These are phyloP conservation scores for Mycosphaerella arachidis DNA, from an alignment of 2,329 filamentous ascomycete genomes.

Conservation along the genomic window DNA sequence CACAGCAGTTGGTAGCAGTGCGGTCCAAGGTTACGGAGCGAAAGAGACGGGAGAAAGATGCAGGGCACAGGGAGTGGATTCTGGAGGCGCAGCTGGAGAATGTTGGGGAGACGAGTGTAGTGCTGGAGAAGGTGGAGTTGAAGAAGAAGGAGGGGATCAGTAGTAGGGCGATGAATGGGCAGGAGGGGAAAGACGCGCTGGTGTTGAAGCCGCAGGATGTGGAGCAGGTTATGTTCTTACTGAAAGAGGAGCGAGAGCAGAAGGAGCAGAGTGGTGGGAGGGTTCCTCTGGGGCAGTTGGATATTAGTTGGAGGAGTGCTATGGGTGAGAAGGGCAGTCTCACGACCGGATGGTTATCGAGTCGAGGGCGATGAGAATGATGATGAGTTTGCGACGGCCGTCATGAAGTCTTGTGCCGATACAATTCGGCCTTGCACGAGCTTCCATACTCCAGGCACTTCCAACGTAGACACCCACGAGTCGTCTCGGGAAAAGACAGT, in stretches of 20 bases:
- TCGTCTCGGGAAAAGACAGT: neutral
- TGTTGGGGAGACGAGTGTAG: slow-evolving; percentile 75
- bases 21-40: slow-evolving; percentile 74
- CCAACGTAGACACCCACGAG: neutral
- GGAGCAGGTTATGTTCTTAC: slow-evolving; percentile 60
- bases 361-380: slow-evolving; percentile 20
- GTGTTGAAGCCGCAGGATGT: slow-evolving; percentile 59
- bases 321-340: slow-evolving; percentile 88
- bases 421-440: neutral
- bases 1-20: slow-evolving; percentile 83
- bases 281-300: slow-evolving; percentile 71
- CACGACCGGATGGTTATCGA: slow-evolving; percentile 68
- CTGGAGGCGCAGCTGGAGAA: slow-evolving; percentile 96
- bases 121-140: slow-evolving; percentile 58
- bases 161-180: slow-evolving; percentile 32
- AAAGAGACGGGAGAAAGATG: slow-evolving; percentile 38
- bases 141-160: slow-evolving; percentile 27
- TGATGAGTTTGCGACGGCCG: neutral
- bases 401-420: neutral
- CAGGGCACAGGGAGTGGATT: slow-evolving; percentile 54
- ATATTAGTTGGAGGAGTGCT: slow-evolving; percentile 80
- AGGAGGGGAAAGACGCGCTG: slow-evolving; percentile 30
- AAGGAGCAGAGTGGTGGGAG: slow-evolving; percentile 39
- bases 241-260: slow-evolving; percentile 51
- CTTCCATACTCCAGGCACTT: too few species aligned